Evolutionary conservation across 2,329 filamentous ascomycete genomes (phyloP).

Genomic region (Trichoderma aggressivum): DNA sequence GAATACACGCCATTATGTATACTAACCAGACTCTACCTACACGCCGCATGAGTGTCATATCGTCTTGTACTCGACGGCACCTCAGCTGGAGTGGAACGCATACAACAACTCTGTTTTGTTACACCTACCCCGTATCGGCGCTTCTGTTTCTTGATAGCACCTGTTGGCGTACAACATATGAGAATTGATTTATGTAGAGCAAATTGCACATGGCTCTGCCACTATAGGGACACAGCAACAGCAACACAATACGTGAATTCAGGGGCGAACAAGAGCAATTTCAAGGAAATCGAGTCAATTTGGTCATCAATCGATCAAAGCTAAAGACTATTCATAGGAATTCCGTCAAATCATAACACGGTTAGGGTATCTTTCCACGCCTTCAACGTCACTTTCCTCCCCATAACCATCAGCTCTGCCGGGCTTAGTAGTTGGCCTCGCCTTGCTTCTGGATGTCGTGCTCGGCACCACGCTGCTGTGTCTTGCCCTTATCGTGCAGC

Average conservation of each 20-base stretch:
- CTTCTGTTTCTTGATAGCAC: neutral
- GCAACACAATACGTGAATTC: neutral
- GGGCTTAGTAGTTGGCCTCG: constrained; percentile 37
- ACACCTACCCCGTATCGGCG: neutral
- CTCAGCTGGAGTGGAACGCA: neutral
- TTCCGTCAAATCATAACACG: constrained; percentile 1
- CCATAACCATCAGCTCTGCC: neutral
- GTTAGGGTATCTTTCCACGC: constrained; percentile 14
- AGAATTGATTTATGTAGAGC: neutral
- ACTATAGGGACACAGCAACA: neutral
- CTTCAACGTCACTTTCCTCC: neutral
- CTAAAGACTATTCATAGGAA: neutral
- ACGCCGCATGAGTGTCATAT: neutral
- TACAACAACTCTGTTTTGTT: neutral
- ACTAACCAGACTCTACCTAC: neutral
- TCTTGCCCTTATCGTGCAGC: constrained; percentile 80
- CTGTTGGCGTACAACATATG: neutral
- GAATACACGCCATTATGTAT: neutral
- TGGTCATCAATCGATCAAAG: neutral
- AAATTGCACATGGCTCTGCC: neutral
- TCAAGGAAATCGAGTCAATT: neutral
- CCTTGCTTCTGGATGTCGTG: constrained; percentile 73
- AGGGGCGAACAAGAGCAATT: neutral
- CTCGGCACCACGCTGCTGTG: constrained; percentile 78
- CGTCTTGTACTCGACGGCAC: neutral